These are phyloP conservation scores for Kuraishia borneana DNA, from an alignment of 805 yeast genomes.

Conservation along the genomic window DNA sequence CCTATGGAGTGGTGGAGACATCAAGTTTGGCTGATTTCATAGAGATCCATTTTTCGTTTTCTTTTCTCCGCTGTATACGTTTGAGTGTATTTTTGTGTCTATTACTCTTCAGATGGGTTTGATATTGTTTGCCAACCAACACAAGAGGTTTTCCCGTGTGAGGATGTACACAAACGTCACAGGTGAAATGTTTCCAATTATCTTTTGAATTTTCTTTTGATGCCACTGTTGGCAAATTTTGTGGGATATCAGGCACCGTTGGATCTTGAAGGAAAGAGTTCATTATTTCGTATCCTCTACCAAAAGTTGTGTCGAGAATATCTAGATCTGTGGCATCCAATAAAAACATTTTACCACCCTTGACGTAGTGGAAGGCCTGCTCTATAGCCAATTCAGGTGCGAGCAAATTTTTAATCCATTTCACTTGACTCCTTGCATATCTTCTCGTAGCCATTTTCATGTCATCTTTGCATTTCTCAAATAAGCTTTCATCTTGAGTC, in stretches of 20 bases:
- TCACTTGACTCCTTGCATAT: constrained; percentile 80
- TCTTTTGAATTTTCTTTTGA: too few species aligned
- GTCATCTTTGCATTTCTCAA: constrained; percentile 41
- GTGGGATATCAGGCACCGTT: too few species aligned
- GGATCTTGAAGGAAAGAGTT: constrained; percentile 14
- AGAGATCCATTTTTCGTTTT: constrained; percentile 31
- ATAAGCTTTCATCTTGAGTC: constrained; percentile 10
- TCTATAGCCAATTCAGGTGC: constrained; percentile 48
- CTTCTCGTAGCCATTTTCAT: constrained; percentile 82
- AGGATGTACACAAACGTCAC: constrained; percentile 53
- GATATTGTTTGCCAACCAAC: constrained; percentile 68
- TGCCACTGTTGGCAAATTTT: too few species aligned
- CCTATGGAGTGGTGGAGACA: too few species aligned
- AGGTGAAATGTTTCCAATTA: constrained; percentile 57
- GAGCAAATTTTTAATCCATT: constrained; percentile 76
- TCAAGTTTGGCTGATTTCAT: constrained; percentile 11
- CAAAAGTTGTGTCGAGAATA: constrained; percentile 51
- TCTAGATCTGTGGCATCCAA: constrained; percentile 69
- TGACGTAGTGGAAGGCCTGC: constrained; percentile 27
- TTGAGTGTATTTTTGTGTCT: constrained; percentile 50
- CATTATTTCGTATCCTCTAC: constrained; percentile 43
- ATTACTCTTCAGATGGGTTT: constrained; percentile 54
- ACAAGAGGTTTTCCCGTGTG: constrained; percentile 40
- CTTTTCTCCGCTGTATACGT: constrained; percentile 37
- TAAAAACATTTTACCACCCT: constrained; percentile 56